phyloP scores from a whole-genome alignment of 257 asterid species.

The Fraxinus anomala region DNA sequence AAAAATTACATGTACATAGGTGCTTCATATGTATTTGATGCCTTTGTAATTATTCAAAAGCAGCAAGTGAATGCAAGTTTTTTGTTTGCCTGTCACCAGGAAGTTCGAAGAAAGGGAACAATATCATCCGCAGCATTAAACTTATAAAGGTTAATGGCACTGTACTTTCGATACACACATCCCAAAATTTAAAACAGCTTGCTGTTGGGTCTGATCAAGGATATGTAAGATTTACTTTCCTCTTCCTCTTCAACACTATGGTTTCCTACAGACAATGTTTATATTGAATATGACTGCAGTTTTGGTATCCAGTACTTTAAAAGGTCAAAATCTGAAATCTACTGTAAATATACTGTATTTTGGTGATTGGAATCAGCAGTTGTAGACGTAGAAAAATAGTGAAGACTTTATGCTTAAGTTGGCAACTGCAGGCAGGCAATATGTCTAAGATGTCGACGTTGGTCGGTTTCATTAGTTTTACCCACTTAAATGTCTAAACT shows the following conservation, averaged over 20 bases:
- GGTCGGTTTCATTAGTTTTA: background rate
- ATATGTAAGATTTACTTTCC: slow-evolving; percentile 51
- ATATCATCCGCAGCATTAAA: slow-evolving; percentile 62
- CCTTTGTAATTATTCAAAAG: background rate
- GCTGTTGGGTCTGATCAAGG: slow-evolving; percentile 96
- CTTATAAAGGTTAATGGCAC: slow-evolving; percentile 78
- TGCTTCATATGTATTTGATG: background rate
- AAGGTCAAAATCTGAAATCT: background rate
- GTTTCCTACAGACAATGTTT: background rate
- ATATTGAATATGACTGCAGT: background rate
- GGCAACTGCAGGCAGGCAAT: slow-evolving; percentile 13
- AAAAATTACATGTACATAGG: background rate
- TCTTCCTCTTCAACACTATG: slow-evolving; percentile 11
- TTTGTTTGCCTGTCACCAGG: slow-evolving; percentile 43
- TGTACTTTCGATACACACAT: slow-evolving; percentile 51
- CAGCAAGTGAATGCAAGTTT: slow-evolving; percentile 3
- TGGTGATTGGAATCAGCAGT: background rate
- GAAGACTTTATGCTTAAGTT: background rate
- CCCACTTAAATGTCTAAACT: no score
- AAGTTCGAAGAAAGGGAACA: slow-evolving; percentile 77
- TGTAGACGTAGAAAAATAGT: no score
- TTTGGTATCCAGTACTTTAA: background rate
- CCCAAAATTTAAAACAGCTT: slow-evolving; percentile 61
- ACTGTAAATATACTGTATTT: background rate
- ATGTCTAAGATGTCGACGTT: background rate